A percentile compares a stretch with the other conserved stretches of the same genome.
Conservation (phyloP, 164 flowering plant species). For the Buxus sempervirens region DNA sequence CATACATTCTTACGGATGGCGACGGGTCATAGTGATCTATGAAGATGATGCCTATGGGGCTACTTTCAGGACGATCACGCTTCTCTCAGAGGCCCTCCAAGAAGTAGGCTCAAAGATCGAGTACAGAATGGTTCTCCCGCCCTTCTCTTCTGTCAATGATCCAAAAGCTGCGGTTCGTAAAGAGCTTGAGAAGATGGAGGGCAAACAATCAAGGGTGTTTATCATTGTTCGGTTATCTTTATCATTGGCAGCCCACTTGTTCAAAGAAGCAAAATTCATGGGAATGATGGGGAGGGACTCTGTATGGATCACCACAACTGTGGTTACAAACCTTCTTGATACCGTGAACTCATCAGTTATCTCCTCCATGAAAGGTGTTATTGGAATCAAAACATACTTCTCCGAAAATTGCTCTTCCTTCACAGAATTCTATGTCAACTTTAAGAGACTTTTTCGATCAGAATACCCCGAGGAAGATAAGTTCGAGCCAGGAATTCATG, state of each 20-base stretch:
- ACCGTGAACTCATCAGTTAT: background rate
- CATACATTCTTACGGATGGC: conserved; percentile 5
- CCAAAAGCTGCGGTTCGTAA: background rate
- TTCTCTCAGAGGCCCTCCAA: conserved; percentile 14
- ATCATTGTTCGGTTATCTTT: background rate
- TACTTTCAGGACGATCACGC: background rate
- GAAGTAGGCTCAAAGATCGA: conserved; percentile 16
- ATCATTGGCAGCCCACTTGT: background rate
- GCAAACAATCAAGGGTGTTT: background rate
- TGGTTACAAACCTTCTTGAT: conserved; percentile 2
- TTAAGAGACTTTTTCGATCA: conserved; percentile 9
- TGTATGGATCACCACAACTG: conserved; percentile 15
- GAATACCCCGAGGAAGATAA: conserved; percentile 23
- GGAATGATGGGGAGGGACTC: conserved; percentile 17
- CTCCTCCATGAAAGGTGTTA: conserved; percentile 20
- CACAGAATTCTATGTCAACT: conserved; percentile 4
- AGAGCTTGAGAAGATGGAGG: background rate
- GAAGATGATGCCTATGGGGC: conserved; percentile 15
- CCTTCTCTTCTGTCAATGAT: background rate
- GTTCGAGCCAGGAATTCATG: conserved; percentile 19
- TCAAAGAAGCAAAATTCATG: conserved; percentile 11
- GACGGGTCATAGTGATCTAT: conserved; percentile 23
- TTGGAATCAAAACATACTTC: conserved; percentile 18
- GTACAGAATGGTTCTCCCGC: conserved; percentile 16
- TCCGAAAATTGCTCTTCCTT: background rate